These are phyloP conservation scores for Hypoxylon sp. DNA, from an alignment of 2,329 filamentous ascomycete species.

Conservation along the genomic window DNA sequence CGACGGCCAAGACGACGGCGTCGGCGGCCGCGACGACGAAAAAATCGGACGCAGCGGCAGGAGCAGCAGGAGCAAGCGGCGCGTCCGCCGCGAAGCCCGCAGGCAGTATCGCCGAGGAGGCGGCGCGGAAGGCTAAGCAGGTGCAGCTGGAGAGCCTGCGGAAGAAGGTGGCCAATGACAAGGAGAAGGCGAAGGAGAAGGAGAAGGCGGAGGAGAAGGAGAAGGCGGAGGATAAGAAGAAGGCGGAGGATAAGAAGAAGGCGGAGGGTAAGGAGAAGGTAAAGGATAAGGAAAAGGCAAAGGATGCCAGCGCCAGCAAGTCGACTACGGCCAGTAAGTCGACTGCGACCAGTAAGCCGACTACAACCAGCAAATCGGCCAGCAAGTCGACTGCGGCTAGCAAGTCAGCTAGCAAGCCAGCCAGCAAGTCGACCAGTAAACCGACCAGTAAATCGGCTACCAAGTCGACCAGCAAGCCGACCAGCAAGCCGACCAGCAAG, in stretches of 20 bases:
- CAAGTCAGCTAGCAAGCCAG: not conserved
- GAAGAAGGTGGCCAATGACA: conserved; percentile 60
- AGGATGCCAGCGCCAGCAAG: not conserved
- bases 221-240: conserved; percentile 36
- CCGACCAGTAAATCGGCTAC: not conserved
- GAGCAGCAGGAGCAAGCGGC: conserved; percentile 36
- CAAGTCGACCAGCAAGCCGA: too few species aligned
- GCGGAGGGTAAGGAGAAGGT: too few species aligned
- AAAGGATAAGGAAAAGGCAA: too few species aligned
- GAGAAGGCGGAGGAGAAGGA: conserved; percentile 30
- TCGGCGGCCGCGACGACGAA: conserved; percentile 11
- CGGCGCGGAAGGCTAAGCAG: conserved; percentile 69
- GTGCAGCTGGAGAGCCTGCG: conserved; percentile 61
- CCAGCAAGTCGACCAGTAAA: not conserved
- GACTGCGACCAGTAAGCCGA: too few species aligned
- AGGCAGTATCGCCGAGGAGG: conserved; percentile 69
- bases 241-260: conserved; percentile 9
- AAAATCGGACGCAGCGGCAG: conserved; percentile 36
- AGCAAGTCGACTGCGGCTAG: not conserved
- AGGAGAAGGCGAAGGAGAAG: conserved; percentile 45
- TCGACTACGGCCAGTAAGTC: not conserved
- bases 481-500: not conserved
- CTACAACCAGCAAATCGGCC: not conserved
- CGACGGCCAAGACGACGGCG: conserved; percentile 6
- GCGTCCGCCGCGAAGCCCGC: conserved; percentile 48